phyloP scores from a whole-genome alignment of 768 basidiomycete genomes.

The Serendipita sp. region DNA sequence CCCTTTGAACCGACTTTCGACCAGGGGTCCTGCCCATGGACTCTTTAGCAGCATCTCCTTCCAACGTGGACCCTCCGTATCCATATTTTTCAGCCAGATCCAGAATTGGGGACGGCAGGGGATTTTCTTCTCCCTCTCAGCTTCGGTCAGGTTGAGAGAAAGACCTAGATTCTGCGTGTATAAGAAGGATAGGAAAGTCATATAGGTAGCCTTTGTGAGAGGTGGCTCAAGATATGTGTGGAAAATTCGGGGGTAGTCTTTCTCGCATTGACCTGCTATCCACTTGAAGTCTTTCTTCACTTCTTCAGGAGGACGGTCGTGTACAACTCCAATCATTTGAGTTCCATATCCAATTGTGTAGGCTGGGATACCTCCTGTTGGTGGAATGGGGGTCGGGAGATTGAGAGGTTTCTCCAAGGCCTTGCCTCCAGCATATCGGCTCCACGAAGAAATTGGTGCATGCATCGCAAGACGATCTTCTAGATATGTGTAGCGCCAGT shows the following conservation, averaged over 20 bases:
- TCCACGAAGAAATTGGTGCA: not conserved
- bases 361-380: slow-evolving; percentile 30
- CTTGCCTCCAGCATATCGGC: not conserved
- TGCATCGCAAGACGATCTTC: not conserved
- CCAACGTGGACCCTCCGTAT: slow-evolving; percentile 18
- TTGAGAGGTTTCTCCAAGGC: slow-evolving; percentile 4
- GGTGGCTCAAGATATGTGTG: slow-evolving; percentile 99
- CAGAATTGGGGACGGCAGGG: slow-evolving; percentile 86
- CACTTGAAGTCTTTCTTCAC: slow-evolving; percentile 40
- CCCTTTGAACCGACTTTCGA: slow-evolving; percentile 82
- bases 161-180: slow-evolving; percentile 90
- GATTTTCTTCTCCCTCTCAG: slow-evolving; percentile 26
- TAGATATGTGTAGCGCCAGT: slow-evolving; percentile 1
- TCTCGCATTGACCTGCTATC: slow-evolving; percentile 57
- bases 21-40: slow-evolving; percentile 90
- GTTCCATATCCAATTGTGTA: slow-evolving; percentile 16
- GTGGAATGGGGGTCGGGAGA: slow-evolving; percentile 16
- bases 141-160: slow-evolving; percentile 37
- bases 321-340: not conserved
- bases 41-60: slow-evolving; percentile 26
- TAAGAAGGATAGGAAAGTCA: slow-evolving; percentile 83
- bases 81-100: slow-evolving; percentile 96
- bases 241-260: slow-evolving; percentile 73
- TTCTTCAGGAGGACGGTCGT: slow-evolving; percentile 36
- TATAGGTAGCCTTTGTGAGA: slow-evolving; percentile 97